Evolutionary conservation across 495 filamentous ascomycete species (phyloP).

Genomic region (Penicillium goetzii): DNA sequence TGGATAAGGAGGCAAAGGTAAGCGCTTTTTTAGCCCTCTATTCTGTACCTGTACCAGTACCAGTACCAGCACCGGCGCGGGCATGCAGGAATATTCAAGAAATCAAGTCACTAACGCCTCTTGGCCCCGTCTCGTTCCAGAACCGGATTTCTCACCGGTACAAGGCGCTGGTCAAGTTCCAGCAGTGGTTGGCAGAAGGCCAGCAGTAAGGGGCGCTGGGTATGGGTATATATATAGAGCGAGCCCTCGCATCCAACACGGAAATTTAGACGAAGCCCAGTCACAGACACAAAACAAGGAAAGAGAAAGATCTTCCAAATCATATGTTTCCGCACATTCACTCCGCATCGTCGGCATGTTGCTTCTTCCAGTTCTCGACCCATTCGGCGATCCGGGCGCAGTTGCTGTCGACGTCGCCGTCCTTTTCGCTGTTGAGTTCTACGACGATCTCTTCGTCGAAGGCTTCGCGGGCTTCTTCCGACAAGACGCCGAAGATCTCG

Average conservation of each 20-base stretch:
- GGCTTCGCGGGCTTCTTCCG: constrained; percentile 85
- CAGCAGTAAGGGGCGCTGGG: constrained; percentile 28
- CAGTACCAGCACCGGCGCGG: not conserved
- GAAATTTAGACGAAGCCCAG: constrained; percentile 14
- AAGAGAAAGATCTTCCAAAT: constrained; percentile 4
- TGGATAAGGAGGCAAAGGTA: constrained; percentile 84
- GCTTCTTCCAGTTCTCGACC: constrained; percentile 79
- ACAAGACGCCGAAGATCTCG: constrained; percentile 94
- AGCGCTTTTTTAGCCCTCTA: constrained; percentile 6
- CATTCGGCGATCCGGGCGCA: constrained; percentile 81
- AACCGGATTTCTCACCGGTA: constrained; percentile 90
- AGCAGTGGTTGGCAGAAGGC: constrained; percentile 73
- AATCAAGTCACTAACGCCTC: constrained; percentile 1
- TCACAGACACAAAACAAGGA: not conserved
- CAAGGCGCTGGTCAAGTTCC: constrained; percentile 82
- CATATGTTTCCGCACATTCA: constrained; percentile 2
- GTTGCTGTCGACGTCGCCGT: constrained; percentile 85
- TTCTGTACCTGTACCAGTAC: not conserved
- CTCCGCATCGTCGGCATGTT: constrained; percentile 42
- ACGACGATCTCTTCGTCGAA: constrained; percentile 90
- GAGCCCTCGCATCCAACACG: constrained; percentile 9
- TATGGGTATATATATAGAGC: constrained; percentile 24
- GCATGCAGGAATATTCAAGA: not conserved
- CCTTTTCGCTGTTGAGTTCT: constrained; percentile 79
- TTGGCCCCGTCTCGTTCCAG: constrained; percentile 34